phyloP scores from a whole-genome alignment of 371 early-diverging fungal genomes.

The Conidiobolus incongruus region DNA sequence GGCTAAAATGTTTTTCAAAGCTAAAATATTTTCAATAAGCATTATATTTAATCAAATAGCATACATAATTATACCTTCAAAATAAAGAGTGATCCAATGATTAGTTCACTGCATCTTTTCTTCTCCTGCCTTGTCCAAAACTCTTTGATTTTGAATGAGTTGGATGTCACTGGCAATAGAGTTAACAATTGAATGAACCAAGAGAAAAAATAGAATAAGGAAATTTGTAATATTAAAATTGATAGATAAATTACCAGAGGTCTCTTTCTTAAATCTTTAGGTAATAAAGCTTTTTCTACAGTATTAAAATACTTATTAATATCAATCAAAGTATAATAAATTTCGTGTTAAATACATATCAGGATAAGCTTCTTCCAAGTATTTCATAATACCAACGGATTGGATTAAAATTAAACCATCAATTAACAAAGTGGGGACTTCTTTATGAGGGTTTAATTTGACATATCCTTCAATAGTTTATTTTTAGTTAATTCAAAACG shows the following conservation, averaged over 20 bases:
- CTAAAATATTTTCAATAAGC: conserved; percentile 10
- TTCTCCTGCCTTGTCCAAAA: conserved; percentile 30
- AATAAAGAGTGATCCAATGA: conserved; percentile 30
- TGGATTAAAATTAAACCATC: conserved; percentile 30
- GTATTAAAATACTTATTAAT: neutral
- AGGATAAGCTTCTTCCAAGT: conserved; percentile 59
- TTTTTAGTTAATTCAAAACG: neutral
- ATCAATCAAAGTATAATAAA: too few relatives aligned
- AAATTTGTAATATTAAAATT: neutral
- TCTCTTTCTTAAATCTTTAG: conserved; percentile 32
- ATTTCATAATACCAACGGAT: conserved; percentile 68
- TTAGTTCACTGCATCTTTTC: conserved; percentile 35
- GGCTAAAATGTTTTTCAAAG: conserved; percentile 34
- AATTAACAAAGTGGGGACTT: conserved; percentile 44
- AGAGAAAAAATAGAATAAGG: neutral
- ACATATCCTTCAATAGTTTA: conserved; percentile 24
- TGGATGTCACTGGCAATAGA: conserved; percentile 68
- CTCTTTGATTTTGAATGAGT: conserved; percentile 66
- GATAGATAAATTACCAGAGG: conserved; percentile 29
- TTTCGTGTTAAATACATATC: conserved; percentile 9
- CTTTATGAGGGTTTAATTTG: conserved; percentile 33
- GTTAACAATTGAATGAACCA: conserved; percentile 46
- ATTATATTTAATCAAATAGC: neutral
- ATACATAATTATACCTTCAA: conserved; percentile 22
- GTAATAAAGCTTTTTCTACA: conserved; percentile 36